Base-by-base conservation (phyloP, 805 yeast species). In the Candida gorgasii region DNA sequence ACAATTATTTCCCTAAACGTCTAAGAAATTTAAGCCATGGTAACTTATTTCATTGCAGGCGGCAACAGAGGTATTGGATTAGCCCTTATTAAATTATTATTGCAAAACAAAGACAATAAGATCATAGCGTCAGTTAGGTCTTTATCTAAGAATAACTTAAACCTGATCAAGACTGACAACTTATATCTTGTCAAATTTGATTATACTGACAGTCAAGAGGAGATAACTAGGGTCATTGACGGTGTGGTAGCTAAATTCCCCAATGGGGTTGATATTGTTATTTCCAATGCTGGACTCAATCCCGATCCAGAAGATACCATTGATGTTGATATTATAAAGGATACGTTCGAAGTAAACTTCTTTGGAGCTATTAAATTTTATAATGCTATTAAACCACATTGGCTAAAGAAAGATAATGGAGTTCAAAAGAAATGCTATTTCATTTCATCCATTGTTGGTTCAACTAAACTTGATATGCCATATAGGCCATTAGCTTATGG, bases 231-330 rank as follows among this genome's bases (percentile, higher is more conserved):
- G n/a, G 8, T 12, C 6, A 15, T 53, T 5, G 39, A 49, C 35
- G 29, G 41, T 9, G 16, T 27, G 18, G 50, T 44, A n/a, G 16
- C 14, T 2, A n/a, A 22, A 20, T 18, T 24, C 9, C 60, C 65
- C 32, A 64, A 66, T 44, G 62, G 63, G 1, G 59, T 59, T 40
- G 72, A 67, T 49, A 60, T 63, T 3, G 62, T 60, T 32, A 59
- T 68, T 33, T 55, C 62, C 17, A 67, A 66, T 47, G 68, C 69
- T 7, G 72, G 63, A 4, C 28, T 55, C 7, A 4, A 2, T 5
- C 15, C 30, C 5, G 12, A 23, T 12, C 14, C 14, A 24, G 23
- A 9, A 23, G 23, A n/a, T n/a, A n/a, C 23, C 6, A 27, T 30
- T 12, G 20, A 38, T 27, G 4, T 31, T 8, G 30, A 13, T 16